Percentiles rank a stretch among this genome's conserved stretches.
Evolutionary conservation across 164 flowering plant genomes (phyloP).

Genomic region (Tetracentron sinense): DNA sequence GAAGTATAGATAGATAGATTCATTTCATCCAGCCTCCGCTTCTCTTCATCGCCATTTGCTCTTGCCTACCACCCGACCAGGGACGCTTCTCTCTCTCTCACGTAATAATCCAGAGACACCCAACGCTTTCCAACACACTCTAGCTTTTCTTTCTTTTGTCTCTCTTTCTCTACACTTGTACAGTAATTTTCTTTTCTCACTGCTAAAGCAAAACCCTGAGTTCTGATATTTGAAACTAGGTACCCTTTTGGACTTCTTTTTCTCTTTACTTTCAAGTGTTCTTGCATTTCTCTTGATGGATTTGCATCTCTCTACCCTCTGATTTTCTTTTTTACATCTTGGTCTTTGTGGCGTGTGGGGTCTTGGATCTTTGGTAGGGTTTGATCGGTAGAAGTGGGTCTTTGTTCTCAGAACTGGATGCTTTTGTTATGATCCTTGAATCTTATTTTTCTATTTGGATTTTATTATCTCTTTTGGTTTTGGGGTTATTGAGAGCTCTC

Average conservation of each 20-base stretch:
- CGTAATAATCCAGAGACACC: constrained; percentile 17
- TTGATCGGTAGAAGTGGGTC: constrained; percentile 17
- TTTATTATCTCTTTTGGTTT: constrained; percentile 17
- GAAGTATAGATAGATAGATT: no score
- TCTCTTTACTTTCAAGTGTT: constrained; percentile 19
- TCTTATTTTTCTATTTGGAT: constrained; percentile 13
- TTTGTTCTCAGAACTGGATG: constrained; percentile 27
- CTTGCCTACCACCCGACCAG: no score
- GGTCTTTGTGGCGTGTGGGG: constrained; percentile 28
- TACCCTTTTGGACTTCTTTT: constrained; percentile 22
- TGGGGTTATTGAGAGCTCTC: no score
- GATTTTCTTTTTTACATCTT: constrained; percentile 27
- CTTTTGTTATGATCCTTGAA: constrained; percentile 5
- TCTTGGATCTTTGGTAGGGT: constrained; percentile 24
- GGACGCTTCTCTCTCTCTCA: constrained; percentile 14
- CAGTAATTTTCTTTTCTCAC: constrained; percentile 5
- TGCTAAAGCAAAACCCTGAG: constrained; percentile 32
- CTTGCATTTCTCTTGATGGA: constrained; percentile 20
- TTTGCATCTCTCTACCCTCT: constrained; percentile 9
- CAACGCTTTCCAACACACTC: background rate
- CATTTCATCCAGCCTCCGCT: no score
- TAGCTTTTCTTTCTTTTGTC: constrained; percentile 15
- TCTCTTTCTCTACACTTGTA: constrained; percentile 8
- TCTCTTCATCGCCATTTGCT: no score
- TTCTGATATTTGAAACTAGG: constrained; percentile 32